phyloP scores from a whole-genome alignment of 805 yeast genomes.

The Saccharomycopsis schoenii region DNA sequence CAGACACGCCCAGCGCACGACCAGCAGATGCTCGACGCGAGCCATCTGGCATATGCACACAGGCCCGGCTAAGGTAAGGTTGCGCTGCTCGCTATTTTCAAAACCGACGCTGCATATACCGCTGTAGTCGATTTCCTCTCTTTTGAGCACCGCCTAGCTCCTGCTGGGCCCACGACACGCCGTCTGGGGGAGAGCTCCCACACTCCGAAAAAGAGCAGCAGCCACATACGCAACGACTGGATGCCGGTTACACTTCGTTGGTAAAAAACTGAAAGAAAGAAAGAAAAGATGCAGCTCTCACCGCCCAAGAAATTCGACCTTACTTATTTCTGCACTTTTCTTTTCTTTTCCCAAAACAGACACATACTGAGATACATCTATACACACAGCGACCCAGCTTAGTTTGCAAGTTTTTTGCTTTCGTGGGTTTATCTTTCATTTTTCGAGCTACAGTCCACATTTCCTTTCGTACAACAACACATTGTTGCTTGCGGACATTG shows the following conservation, averaged over 20 bases:
- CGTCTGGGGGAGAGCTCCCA: too few relatives aligned
- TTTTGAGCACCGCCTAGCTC: too few relatives aligned
- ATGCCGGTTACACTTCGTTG: too few relatives aligned
- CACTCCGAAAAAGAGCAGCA: too few relatives aligned
- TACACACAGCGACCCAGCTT: too few relatives aligned
- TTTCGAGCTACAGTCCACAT: background rate
- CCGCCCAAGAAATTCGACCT: too few relatives aligned
- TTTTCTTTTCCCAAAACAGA: background rate
- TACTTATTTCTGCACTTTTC: too few relatives aligned
- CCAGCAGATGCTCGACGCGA: too few relatives aligned
- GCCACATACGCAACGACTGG: too few relatives aligned
- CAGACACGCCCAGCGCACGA: too few relatives aligned
- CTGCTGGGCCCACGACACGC: too few relatives aligned
- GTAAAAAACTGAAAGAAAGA: background rate
- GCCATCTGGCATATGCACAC: too few relatives aligned
- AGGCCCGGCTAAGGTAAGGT: slow-evolving; percentile 30
- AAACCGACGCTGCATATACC: slow-evolving; percentile 32
- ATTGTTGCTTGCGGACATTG: background rate
- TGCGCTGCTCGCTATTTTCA: slow-evolving; percentile 55
- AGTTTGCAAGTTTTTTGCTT: background rate
- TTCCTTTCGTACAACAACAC: background rate
- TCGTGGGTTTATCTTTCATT: background rate
- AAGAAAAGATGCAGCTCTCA: background rate
- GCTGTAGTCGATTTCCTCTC: background rate
- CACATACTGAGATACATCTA: slow-evolving; percentile 1